Evolutionary conservation across 1,284 basidiomycete species (phyloP), one percentile per base, ranked within the genome.

Genomic region (Rugosomyces carneus): DNA sequence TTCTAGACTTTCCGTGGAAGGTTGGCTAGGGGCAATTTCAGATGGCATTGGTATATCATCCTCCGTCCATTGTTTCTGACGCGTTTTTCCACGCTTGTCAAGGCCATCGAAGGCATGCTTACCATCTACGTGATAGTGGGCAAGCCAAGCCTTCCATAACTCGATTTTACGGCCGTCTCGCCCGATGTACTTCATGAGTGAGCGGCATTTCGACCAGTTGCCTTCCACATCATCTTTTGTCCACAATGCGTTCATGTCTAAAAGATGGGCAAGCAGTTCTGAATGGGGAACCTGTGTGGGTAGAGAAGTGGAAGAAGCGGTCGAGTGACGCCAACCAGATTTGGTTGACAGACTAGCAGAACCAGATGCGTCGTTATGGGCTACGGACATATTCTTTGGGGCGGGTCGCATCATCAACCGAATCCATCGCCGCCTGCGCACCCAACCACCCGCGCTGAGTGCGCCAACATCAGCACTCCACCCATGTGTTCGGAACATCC

Each of bases 381-480:
- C 26, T 41, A 11, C 49, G 51, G 5, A 56, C 55, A 20, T 31
- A 26, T 38, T 15, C 23, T 42, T 63, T 16, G 73, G 73, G 2
- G 36, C 36, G 9, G 82, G 80, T 9, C 81, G 72, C 68, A 88
- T 76, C 88, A 90, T 90, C 23, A 90, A 68, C 27, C 87, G 72
- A 29, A 90, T 67, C 88, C 88, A 90, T 21, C 84, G 70, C 41
- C 88, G 70, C 40, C 87, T 69, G 26, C 87, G 71, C 23, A 90
- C 88, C 73, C 75, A 87, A 6, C 81, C 82, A 24, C 81, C 82
- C 7, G 76, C 63, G 56, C 75, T 78, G 40, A 83, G 60, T 24
- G 64, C 59, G 6, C 86, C 83, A 0, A 79, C 69, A 40, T 75
- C 65, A 0, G 84, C 63, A 9, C 75, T 71, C 87, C 87, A 90